A percentile compares a stretch with the other conserved stretches of the same genome.
Evolutionary conservation across 148 eudicot genomes (phyloP).

Genomic region (Cornus controversa): DNA sequence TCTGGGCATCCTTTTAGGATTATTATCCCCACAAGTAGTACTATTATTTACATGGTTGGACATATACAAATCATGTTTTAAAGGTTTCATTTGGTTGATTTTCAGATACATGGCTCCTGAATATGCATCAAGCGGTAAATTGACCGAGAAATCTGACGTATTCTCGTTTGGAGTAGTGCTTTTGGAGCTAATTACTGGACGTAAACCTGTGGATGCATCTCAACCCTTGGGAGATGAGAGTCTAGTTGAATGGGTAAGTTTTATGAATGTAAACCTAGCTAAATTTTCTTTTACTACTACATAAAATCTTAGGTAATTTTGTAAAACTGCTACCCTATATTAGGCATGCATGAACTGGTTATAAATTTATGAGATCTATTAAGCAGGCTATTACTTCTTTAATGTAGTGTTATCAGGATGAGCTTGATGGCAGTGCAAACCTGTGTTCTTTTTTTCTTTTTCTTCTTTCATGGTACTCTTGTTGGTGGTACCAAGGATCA

Average conservation of each 20-base stretch:
- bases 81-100: conserved; percentile 9
- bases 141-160: conserved; percentile 95
- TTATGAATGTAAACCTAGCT: not conserved
- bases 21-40: not conserved
- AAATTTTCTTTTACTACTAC: not conserved
- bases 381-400: not conserved
- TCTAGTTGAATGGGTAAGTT: conserved; percentile 91
- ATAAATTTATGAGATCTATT: not conserved
- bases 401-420: conserved; percentile 4
- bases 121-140: conserved; percentile 86
- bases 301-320: not conserved
- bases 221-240: conserved; percentile 80
- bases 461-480: not conserved
- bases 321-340: not conserved
- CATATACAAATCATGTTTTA: not conserved
- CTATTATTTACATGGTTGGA: not conserved
- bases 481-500: not conserved
- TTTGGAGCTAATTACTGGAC: conserved; percentile 90
- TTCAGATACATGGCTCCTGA: conserved; percentile 97
- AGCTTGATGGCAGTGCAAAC: conserved; percentile 3
- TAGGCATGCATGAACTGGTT: conserved; percentile 2
- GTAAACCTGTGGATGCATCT: conserved; percentile 78
- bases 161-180: conserved; percentile 92
- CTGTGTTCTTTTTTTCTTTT: not conserved
- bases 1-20: not conserved